Conservation (phyloP, 164 flowering plant species). For the Amborella trichopoda region DNA sequence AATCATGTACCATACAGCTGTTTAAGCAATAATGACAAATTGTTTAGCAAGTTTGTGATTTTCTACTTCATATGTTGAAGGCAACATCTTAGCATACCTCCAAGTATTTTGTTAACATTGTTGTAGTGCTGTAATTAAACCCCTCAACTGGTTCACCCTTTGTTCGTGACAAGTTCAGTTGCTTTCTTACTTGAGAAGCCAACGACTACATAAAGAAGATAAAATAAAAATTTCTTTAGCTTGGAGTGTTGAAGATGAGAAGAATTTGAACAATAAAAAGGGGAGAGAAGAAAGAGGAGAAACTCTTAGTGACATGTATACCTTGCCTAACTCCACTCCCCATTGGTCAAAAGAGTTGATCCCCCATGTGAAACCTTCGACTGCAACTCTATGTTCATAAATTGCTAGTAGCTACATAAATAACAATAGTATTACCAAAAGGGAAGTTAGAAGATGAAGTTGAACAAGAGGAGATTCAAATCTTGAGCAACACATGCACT, state of each 20-base stretch:
- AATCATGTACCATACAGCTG: neutral
- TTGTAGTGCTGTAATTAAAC: slow-evolving; percentile 71
- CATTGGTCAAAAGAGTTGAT: slow-evolving; percentile 98
- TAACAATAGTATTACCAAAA: too few species aligned
- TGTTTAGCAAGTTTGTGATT: neutral
- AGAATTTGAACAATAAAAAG: neutral
- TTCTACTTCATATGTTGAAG: neutral
- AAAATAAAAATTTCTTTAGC: neutral
- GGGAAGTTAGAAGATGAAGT: too few species aligned
- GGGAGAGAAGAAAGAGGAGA: neutral
- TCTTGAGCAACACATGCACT: too few species aligned
- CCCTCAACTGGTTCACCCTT: slow-evolving; percentile 66
- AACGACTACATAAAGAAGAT: slow-evolving; percentile 44
- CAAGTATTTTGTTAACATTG: slow-evolving; percentile 52
- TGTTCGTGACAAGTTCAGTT: slow-evolving; percentile 59
- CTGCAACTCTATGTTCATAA: slow-evolving; percentile 93
- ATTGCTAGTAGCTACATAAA: slow-evolving; percentile 87
- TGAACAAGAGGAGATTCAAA: too few species aligned
- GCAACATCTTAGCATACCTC: slow-evolving; percentile 30
- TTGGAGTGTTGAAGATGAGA: neutral
- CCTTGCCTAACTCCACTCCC: slow-evolving; percentile 99
- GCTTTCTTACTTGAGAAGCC: slow-evolving; percentile 80
- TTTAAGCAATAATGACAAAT: neutral
- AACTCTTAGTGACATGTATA: slow-evolving; percentile 8
- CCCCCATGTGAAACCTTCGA: slow-evolving; percentile 94